Conservation (phyloP, 2,329 filamentous ascomycete genomes). For the Paecilomyces formosus region DNA sequence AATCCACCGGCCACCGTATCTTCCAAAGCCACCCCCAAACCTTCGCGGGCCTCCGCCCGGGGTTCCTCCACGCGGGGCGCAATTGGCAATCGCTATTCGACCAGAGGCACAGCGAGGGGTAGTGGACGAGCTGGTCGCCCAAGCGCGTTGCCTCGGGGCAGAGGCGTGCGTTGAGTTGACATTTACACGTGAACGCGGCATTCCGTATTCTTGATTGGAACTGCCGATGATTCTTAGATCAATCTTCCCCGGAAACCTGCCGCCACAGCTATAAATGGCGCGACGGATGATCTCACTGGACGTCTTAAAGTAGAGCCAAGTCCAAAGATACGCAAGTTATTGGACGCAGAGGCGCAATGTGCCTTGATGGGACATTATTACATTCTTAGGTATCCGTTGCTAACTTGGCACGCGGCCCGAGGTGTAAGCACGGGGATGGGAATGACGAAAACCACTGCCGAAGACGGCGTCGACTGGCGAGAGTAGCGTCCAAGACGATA, state of each 20-base stretch:
- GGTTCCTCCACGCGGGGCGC: constrained; percentile 18
- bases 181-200: not conserved
- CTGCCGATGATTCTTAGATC: not conserved
- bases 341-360: not conserved
- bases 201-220: not conserved
- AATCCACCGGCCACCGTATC: constrained; percentile 56
- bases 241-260: not conserved
- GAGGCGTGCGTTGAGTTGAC: constrained; percentile 33
- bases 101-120: constrained; percentile 31
- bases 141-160: constrained; percentile 33
- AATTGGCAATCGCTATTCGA: constrained; percentile 27
- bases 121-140: constrained; percentile 22
- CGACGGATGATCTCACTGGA: not conserved
- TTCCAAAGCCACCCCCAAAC: constrained; percentile 36
- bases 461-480: too few species aligned
- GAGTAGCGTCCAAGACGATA: too few species aligned
- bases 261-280: not conserved
- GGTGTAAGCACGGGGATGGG: too few species aligned
- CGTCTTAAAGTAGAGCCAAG: not conserved
- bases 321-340: not conserved
- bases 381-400: too few species aligned
- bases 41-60: constrained; percentile 16
- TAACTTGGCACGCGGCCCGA: not conserved
- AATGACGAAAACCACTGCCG: too few species aligned
- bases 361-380: too few species aligned